Conservation (phyloP, 1,139 yeast genomes). For the Blastobotrys niveus region DNA sequence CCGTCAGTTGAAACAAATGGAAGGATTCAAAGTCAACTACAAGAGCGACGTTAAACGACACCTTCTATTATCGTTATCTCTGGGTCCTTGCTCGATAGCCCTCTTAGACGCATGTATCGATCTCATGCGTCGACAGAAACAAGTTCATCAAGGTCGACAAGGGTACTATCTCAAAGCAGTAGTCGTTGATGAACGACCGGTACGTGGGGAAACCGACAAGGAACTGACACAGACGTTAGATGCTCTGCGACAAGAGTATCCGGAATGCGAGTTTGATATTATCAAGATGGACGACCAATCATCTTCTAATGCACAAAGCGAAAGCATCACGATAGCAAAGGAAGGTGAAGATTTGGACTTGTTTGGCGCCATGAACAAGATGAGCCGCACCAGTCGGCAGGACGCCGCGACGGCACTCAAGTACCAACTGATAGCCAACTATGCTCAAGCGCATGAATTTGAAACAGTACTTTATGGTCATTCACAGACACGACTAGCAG, state of each 20-base stretch:
- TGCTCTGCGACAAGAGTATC: slow-evolving; percentile 26
- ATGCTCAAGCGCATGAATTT: slow-evolving; percentile 45
- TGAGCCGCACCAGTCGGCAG: slow-evolving; percentile 35
- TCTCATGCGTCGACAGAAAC: slow-evolving; percentile 54
- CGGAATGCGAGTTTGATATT: slow-evolving; percentile 23
- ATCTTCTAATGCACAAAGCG: not conserved
- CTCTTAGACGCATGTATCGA: slow-evolving; percentile 61
- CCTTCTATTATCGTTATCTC: slow-evolving; percentile 56
- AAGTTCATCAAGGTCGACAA: slow-evolving; percentile 54
- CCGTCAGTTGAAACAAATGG: slow-evolving; percentile 79
- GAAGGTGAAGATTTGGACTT: slow-evolving; percentile 1
- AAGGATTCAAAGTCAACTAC: slow-evolving; percentile 62
- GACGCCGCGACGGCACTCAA: slow-evolving; percentile 52
- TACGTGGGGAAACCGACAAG: slow-evolving; percentile 18
- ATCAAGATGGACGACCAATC: slow-evolving; percentile 20
- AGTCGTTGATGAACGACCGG: slow-evolving; percentile 43
- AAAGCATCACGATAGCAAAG: not conserved
- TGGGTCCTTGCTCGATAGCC: slow-evolving; percentile 62
- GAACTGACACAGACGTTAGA: slow-evolving; percentile 11
- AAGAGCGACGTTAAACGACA: slow-evolving; percentile 23
- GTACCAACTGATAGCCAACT: slow-evolving; percentile 44
- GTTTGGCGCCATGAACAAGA: slow-evolving; percentile 4
- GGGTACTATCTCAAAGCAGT: slow-evolving; percentile 63
- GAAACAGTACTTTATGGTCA: slow-evolving; percentile 63
- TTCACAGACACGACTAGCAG: slow-evolving; percentile 79